phyloP scores from a whole-genome alignment of 805 yeast species.

The Metschnikowia cubensis region DNA sequence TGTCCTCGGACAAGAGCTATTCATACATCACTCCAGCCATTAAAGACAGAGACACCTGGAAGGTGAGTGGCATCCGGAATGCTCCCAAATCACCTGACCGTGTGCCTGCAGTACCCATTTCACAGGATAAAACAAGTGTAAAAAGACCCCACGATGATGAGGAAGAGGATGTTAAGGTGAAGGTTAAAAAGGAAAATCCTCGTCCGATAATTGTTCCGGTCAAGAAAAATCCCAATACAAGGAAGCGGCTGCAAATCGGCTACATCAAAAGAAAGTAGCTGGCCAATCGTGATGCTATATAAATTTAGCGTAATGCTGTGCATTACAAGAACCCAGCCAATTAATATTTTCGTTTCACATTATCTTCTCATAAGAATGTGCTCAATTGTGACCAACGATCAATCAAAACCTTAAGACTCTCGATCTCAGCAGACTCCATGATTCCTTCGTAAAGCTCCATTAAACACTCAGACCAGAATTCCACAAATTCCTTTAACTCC shows the following conservation, averaged over 20 bases:
- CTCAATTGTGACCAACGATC: constrained; percentile 14
- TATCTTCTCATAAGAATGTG: neutral
- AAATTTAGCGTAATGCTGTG: neutral
- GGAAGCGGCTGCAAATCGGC: constrained; percentile 3
- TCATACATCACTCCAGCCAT: neutral
- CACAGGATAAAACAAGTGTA: neutral
- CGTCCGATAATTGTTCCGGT: neutral
- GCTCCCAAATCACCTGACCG: neutral
- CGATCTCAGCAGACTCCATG: constrained; percentile 9
- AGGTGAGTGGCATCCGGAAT: neutral
- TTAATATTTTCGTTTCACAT: neutral
- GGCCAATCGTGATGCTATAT: neutral
- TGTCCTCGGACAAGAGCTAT: neutral
- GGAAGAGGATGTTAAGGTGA: neutral
- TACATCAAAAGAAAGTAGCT: neutral
- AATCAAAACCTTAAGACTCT: constrained; percentile 18
- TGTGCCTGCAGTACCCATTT: neutral
- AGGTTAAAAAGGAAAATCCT: constrained; percentile 1
- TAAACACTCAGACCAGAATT: constrained; percentile 51
- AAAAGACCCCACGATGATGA: constrained; percentile 1
- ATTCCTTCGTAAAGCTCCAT: constrained; percentile 13
- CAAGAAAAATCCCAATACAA: neutral
- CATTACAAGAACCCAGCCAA: neutral
- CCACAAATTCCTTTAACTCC: constrained; percentile 37
- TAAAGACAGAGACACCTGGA: constrained; percentile 5